Evolutionary conservation across 78 protist species (phyloP).

Genomic region (Dictyostelium brefeldianum): DNA sequence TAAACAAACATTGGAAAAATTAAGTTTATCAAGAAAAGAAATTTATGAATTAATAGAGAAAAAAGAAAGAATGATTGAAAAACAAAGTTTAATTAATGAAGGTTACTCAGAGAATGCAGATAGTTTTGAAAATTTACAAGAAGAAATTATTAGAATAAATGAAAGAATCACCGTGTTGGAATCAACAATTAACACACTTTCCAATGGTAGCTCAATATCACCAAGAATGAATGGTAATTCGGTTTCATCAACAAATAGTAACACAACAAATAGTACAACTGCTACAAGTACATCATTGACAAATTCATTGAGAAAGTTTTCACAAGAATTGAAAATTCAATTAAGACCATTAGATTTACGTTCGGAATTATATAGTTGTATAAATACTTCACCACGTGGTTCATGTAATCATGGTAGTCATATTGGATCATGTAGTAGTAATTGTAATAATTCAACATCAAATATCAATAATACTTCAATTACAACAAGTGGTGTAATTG

Average conservation of each 20-base stretch:
- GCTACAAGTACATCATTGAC: background rate
- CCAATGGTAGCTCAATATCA: background rate
- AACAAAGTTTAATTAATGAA: background rate
- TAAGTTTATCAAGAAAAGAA: slow-evolving; percentile 14
- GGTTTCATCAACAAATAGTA: background rate
- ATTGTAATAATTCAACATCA: background rate
- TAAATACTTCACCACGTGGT: slow-evolving; percentile 34
- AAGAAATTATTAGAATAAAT: slow-evolving; percentile 11
- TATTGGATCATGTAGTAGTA: background rate
- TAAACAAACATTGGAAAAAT: background rate
- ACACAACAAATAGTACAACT: background rate
- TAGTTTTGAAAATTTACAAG: slow-evolving; percentile 6
- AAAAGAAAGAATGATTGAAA: slow-evolving; percentile 5
- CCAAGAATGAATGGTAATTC: background rate
- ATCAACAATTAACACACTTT: background rate
- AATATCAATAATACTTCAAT: too few relatives aligned
- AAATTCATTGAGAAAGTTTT: slow-evolving; percentile 23
- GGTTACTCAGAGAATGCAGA: slow-evolving; percentile 4
- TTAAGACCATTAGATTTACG: slow-evolving; percentile 49
- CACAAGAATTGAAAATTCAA: slow-evolving; percentile 48
- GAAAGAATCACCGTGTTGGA: background rate
- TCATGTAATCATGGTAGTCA: background rate
- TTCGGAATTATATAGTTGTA: slow-evolving; percentile 22
- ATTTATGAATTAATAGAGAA: slow-evolving; percentile 7
- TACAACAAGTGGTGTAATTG: too few relatives aligned